phyloP scores from a whole-genome alignment of 441 rosid species.

The Euphorbia celastroides region DNA sequence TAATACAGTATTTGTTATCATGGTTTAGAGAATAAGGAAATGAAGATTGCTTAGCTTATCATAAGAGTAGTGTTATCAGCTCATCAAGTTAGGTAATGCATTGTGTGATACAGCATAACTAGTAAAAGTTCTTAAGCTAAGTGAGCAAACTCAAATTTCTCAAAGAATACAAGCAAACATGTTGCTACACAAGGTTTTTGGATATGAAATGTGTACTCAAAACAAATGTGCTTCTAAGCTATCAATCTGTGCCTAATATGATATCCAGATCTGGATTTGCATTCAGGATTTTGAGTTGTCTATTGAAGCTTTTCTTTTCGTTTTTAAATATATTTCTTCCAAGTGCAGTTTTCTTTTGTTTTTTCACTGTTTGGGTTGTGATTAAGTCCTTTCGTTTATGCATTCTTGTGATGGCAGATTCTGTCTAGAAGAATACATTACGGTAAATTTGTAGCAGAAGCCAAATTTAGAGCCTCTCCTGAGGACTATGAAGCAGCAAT shows the following conservation, averaged over 20 bases:
- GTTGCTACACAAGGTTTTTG: not conserved
- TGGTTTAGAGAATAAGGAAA: not conserved
- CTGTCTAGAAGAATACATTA: slow-evolving; percentile 92
- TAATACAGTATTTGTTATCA: not conserved
- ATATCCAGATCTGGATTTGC: not conserved
- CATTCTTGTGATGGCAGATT: slow-evolving; percentile 39
- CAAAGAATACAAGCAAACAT: not conserved
- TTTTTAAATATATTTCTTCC: not conserved
- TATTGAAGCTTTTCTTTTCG: not conserved
- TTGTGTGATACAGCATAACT: not conserved
- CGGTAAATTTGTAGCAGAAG: slow-evolving; percentile 91
- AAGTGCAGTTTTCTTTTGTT: not conserved
- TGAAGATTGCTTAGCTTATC: not conserved
- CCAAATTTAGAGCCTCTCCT: slow-evolving; percentile 67
- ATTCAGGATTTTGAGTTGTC: not conserved
- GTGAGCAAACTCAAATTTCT: not conserved
- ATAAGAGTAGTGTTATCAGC: not conserved
- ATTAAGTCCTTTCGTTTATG: not conserved
- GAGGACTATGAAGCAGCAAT: slow-evolving; percentile 58
- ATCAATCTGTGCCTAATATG: not conserved
- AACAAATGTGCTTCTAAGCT: not conserved
- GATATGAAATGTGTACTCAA: not conserved
- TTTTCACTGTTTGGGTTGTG: not conserved
- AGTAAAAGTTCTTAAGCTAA: not conserved
- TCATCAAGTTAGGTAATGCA: not conserved